Conservation (phyloP, 2,329 filamentous ascomycete species). For the Polychaeton citri region DNA sequence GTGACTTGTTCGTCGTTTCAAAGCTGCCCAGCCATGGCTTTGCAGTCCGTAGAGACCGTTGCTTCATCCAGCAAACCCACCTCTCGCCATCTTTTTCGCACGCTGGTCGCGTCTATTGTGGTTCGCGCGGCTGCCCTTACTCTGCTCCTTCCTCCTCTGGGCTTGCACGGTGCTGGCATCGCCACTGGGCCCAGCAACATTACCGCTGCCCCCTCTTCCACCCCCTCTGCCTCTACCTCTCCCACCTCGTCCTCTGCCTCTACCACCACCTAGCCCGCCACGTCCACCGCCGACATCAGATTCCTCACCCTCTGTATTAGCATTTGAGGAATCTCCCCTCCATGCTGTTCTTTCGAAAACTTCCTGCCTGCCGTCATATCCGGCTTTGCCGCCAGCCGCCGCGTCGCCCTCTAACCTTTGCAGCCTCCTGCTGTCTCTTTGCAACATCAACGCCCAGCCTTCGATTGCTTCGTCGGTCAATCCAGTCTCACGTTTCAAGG, state of each 20-base stretch:
- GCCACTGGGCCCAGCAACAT: constrained; percentile 50
- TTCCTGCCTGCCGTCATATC: constrained; percentile 53
- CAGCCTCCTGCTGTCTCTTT: constrained; percentile 55
- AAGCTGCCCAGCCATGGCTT: too few species aligned
- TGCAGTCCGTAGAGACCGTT: too few species aligned
- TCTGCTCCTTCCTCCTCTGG: constrained; percentile 65
- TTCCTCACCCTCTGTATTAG: constrained; percentile 44
- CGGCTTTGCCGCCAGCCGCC: constrained; percentile 39
- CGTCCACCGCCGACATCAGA: constrained; percentile 33
- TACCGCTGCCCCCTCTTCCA: constrained; percentile 29
- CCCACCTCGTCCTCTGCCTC: constrained; percentile 39
- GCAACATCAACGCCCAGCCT: constrained; percentile 83
- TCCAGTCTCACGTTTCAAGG: constrained; percentile 60
- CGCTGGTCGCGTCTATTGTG: constrained; percentile 67
- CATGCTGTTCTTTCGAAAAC: constrained; percentile 55
- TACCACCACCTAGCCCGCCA: constrained; percentile 33
- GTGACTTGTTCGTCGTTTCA: too few species aligned
- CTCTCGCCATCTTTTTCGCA: constrained; percentile 48
- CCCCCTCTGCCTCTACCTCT: constrained; percentile 28
- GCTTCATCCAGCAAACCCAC: constrained; percentile 32
- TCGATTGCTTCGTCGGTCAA: constrained; percentile 93
- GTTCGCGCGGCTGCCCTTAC: constrained; percentile 70
- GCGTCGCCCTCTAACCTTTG: constrained; percentile 46
- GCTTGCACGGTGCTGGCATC: constrained; percentile 61
- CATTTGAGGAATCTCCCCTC: constrained; percentile 35